phyloP scores from a whole-genome alignment of 768 basidiomycete genomes.

The Phlebiopsis flavidoalba region DNA sequence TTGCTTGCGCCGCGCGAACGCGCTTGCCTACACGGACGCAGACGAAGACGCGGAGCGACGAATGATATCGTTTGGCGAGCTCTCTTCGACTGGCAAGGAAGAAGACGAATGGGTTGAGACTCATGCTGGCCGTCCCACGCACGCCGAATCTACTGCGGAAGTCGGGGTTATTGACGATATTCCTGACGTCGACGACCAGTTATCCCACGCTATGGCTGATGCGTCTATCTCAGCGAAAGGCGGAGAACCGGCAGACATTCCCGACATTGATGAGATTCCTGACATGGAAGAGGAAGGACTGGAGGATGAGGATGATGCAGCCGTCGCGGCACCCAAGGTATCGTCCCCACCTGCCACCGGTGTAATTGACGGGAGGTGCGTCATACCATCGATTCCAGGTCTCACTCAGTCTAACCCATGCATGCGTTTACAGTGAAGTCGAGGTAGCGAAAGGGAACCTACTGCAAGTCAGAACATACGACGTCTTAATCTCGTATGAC shows the following conservation, averaged over 20 bases:
- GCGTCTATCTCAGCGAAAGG: constrained; percentile 27
- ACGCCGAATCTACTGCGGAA: constrained; percentile 48
- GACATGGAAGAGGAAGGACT: constrained; percentile 98
- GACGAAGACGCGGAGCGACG: constrained; percentile 96
- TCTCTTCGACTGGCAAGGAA: constrained; percentile 44
- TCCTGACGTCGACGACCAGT: constrained; percentile 69
- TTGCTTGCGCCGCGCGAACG: constrained; percentile 88
- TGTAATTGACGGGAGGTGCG: constrained; percentile 48
- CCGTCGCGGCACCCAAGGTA: constrained; percentile 60
- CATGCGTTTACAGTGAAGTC: constrained; percentile 38
- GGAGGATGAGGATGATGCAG: constrained; percentile 85
- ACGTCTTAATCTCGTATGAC: constrained; percentile 99
- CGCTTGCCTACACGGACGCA: constrained; percentile 89
- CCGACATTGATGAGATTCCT: constrained; percentile 95
- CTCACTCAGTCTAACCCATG: constrained; percentile 2
- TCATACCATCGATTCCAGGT: constrained; percentile 6
- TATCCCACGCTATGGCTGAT: constrained; percentile 23
- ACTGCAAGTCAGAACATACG: constrained; percentile 95
- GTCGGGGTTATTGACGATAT: constrained; percentile 77
- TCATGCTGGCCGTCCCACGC: constrained; percentile 71
- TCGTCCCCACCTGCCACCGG: constrained; percentile 23
- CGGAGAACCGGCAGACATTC: constrained; percentile 40
- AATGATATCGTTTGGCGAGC: constrained; percentile 75
- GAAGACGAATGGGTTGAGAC: constrained; percentile 99
- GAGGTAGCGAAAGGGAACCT: constrained; percentile 77